Conservation (phyloP, 1,284 basidiomycete genomes). For the Amylostereum areolatum region DNA sequence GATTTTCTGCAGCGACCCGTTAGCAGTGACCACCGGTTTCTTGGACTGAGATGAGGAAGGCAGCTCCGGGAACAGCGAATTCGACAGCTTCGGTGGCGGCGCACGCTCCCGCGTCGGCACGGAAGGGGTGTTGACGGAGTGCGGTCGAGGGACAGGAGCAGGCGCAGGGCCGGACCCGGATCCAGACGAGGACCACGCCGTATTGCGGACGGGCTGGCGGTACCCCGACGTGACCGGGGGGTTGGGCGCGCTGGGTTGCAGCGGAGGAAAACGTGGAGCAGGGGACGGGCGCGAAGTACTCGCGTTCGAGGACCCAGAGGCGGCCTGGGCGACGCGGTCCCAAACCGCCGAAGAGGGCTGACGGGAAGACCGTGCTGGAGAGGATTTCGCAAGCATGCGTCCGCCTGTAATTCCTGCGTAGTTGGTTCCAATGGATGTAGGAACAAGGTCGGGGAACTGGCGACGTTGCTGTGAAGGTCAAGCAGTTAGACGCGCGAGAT, state of each 20-base stretch:
- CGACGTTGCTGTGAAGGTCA: slow-evolving; percentile 57
- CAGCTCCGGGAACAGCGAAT: slow-evolving; percentile 66
- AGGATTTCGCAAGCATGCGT: slow-evolving; percentile 75
- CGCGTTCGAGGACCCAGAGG: slow-evolving; percentile 32
- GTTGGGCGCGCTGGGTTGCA: slow-evolving; percentile 30
- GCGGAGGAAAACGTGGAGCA: slow-evolving; percentile 14
- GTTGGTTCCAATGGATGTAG: slow-evolving; percentile 52
- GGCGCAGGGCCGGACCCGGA: slow-evolving; percentile 13
- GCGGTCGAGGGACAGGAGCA: slow-evolving; percentile 8
- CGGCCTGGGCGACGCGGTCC: slow-evolving; percentile 86
- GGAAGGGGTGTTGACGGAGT: slow-evolving; percentile 14
- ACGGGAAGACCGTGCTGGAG: slow-evolving; percentile 50
- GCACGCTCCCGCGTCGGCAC: slow-evolving; percentile 19
- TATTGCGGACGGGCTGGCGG: slow-evolving; percentile 42
- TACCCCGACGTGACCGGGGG: slow-evolving; percentile 38
- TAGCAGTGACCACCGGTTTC: slow-evolving; percentile 56
- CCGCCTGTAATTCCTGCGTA: slow-evolving; percentile 79
- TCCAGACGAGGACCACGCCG: slow-evolving; percentile 47
- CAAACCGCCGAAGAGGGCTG: slow-evolving; percentile 65
- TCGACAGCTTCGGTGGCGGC: slow-evolving; percentile 44
- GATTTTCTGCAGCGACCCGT: slow-evolving; percentile 66
- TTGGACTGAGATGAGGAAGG: slow-evolving; percentile 37
- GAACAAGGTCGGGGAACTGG: slow-evolving; percentile 76
- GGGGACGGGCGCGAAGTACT: slow-evolving; percentile 25
- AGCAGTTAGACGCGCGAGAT: neutral